Conservation (phyloP, 1,284 basidiomycete species). For the Ustilago bromivora region DNA sequence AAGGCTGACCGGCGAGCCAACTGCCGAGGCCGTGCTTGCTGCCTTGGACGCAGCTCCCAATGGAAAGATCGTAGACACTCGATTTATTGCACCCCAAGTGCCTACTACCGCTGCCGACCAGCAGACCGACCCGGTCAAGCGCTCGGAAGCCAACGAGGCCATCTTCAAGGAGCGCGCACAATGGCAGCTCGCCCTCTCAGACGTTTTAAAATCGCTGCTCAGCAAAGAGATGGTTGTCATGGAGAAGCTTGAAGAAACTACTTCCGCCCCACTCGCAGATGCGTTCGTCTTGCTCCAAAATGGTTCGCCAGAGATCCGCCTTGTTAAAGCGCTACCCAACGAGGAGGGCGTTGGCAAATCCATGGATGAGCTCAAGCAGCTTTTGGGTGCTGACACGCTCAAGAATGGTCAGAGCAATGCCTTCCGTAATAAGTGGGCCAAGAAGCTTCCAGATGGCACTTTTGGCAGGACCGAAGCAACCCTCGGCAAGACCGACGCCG, state of each 20-base stretch:
- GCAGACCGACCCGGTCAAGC: constrained; percentile 49
- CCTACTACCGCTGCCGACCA: constrained; percentile 32
- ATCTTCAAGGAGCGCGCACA: constrained; percentile 61
- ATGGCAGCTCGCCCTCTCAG: constrained; percentile 67
- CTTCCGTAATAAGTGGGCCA: constrained; percentile 97
- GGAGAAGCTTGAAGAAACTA: constrained; percentile 57
- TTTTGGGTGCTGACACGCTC: constrained; percentile 66
- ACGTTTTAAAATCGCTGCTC: constrained; percentile 62
- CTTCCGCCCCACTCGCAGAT: constrained; percentile 46
- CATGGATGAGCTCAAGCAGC: constrained; percentile 58
- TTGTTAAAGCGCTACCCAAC: constrained; percentile 62
- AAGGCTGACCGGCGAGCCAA: constrained; percentile 41
- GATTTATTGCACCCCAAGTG: constrained; percentile 50
- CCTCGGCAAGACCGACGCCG: constrained; percentile 39
- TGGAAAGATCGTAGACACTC: constrained; percentile 59
- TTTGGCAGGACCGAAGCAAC: constrained; percentile 77
- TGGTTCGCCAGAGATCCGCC: constrained; percentile 65
- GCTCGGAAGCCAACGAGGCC: constrained; percentile 55
- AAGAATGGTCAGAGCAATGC: constrained; percentile 86
- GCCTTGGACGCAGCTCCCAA: constrained; percentile 49
- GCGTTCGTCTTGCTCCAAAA: constrained; percentile 50
- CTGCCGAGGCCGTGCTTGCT: constrained; percentile 59
- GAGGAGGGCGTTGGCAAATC: constrained; percentile 53
- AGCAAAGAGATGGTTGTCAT: constrained; percentile 63
- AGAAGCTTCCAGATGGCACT: constrained; percentile 88